Evolutionary conservation across 2,329 filamentous ascomycete genomes (phyloP).

Genomic region (Cyphellophora europaea): DNA sequence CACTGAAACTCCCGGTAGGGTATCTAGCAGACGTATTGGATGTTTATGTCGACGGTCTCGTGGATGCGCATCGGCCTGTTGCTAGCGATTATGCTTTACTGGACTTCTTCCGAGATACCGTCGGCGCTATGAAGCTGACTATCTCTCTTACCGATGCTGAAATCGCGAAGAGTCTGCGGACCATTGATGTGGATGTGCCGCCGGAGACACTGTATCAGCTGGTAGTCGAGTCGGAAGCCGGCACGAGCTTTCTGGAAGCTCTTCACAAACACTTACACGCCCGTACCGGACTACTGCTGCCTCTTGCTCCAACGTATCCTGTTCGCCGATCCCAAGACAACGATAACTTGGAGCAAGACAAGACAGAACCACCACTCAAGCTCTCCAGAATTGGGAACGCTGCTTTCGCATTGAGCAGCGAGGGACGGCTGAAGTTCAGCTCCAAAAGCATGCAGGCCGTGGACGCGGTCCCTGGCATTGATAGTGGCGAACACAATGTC

Average conservation of each 20-base stretch:
- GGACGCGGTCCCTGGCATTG: slow-evolving; percentile 1
- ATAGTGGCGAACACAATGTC: slow-evolving; percentile 6
- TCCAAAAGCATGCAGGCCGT: slow-evolving; percentile 8
- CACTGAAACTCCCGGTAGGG: slow-evolving; percentile 8
- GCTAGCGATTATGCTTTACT: not conserved
- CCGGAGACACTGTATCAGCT: slow-evolving; percentile 7
- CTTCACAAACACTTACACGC: slow-evolving; percentile 6
- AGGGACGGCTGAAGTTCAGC: slow-evolving; percentile 14
- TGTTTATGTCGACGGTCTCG: slow-evolving; percentile 6
- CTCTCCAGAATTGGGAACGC: slow-evolving; percentile 11
- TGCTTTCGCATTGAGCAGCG: slow-evolving; percentile 13
- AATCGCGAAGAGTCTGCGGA: slow-evolving; percentile 13
- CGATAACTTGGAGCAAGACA: not conserved
- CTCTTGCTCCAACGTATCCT: slow-evolving; percentile 2
- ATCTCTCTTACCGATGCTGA: slow-evolving; percentile 9
- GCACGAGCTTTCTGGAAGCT: slow-evolving; percentile 7
- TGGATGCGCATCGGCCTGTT: not conserved
- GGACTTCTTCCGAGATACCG: slow-evolving; percentile 3
- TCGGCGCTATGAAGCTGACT: slow-evolving; percentile 14
- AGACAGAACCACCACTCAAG: slow-evolving; percentile 8
- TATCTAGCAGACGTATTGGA: slow-evolving; percentile 9
- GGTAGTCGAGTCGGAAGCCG: not conserved
- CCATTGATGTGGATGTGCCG: slow-evolving; percentile 12
- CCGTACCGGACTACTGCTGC: slow-evolving; percentile 7
- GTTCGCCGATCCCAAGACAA: not conserved